Base-by-base conservation (phyloP, 192 early-diverging fungal genomes). In the Umbelopsis ramanniana region DNA sequence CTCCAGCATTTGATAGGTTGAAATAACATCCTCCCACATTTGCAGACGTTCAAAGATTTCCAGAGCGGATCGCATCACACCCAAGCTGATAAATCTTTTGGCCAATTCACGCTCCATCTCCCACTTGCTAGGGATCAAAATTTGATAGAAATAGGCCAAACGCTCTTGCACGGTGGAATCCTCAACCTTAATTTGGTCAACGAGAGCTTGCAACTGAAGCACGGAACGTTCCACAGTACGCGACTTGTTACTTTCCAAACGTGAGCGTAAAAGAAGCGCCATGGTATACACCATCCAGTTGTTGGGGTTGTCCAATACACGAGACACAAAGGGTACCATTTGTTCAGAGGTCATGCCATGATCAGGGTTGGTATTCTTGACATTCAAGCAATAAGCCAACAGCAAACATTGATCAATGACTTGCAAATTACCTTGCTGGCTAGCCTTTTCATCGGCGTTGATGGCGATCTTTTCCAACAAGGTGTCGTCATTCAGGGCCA, bases 251-350 rank as follows among this genome's bases (percentile, higher is more conserved):
- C 91, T 75, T 81, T 99, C 98, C 43, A 99, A 88, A 35, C 97
- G 93, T 15, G 95, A 94, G 10, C 97, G 89, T 52, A 97, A 79
- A 52, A 99, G 80, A 23, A 99, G 82, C 9, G 86, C 97, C 95
- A 97, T 96, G 29, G 98, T 96, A 84, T 97, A 91, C 17, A 99
- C 93, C 79, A 93, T 95, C 97, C 97, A 99, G 84, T 99, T 99
- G 83, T 94, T 95, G 60, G 95, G 87, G 70, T 96, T 93, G 72
- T 94, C 92, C 50, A 98, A 80, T 9, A 98, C 95, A 52, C 97
- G 90, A 60, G 87, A 79, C 5, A 97, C 94, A 78, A 93, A 99
- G 21, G 98, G 96, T 46, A 88, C 80, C 98, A 99, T 99, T 84
- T 98, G 90, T 80, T 99, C 97, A 35, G 86, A 86, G 8, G 98